Percentiles rank a stretch among this genome's conserved stretches.
These are phyloP conservation scores for Datisca glomerata DNA, from an alignment of 306 rosid genomes.

Conservation along the genomic window DNA sequence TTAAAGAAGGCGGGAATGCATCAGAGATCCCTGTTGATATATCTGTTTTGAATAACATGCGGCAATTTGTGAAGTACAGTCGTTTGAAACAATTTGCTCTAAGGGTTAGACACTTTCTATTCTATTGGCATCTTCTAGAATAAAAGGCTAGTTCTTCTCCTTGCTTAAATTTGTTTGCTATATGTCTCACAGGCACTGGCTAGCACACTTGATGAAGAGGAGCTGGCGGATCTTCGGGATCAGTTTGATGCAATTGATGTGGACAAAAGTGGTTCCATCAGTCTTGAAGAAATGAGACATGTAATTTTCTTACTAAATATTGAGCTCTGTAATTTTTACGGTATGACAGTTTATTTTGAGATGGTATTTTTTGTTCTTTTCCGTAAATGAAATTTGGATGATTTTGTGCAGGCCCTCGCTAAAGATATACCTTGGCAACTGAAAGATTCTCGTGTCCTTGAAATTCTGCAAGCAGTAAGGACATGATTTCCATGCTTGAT, in stretches of 20 bases:
- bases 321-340: neutral
- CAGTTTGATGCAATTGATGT: conserved; percentile 97
- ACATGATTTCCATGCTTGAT: neutral
- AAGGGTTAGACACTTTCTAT: conserved; percentile 43
- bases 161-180: conserved; percentile 10
- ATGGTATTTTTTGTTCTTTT: neutral
- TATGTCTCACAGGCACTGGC: conserved; percentile 73
- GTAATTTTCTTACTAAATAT: conserved; percentile 19
- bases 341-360: neutral
- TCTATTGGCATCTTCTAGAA: conserved; percentile 6
- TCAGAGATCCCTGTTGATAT: conserved; percentile 92
- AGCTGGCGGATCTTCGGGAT: conserved; percentile 80
- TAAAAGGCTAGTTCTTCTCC: conserved; percentile 9
- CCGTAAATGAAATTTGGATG: neutral
- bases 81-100: conserved; percentile 95
- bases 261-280: conserved; percentile 90
- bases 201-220: conserved; percentile 81
- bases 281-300: conserved; percentile 99
- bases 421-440: conserved; percentile 96
- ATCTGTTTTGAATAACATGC: conserved; percentile 85
- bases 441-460: conserved; percentile 80
- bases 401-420: conserved; percentile 82
- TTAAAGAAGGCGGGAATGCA: conserved; percentile 92
- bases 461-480: conserved; percentile 92
- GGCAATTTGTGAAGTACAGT: conserved; percentile 84